Evolutionary conservation across 768 basidiomycete genomes (phyloP), one percentile per base, ranked within the genome.

Genomic region (Vishniacozyma victoriae): DNA sequence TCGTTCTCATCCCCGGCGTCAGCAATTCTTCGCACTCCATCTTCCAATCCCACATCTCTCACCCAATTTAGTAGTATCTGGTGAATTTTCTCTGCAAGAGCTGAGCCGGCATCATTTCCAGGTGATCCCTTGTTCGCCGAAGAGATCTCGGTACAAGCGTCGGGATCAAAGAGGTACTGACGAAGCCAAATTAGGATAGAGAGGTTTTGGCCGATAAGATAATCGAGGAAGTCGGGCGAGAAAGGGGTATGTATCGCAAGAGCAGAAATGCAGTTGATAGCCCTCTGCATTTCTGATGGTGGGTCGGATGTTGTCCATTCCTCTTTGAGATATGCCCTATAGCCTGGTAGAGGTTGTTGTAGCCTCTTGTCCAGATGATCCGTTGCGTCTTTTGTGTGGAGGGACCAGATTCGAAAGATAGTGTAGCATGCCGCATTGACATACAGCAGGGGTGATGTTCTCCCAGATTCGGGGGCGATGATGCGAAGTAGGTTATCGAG

Each of bases 171-270:
- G n/a, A n/a, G n/a, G n/a, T n/a, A n/a, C n/a, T n/a, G n/a, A n/a
- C n/a, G n/a, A n/a, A n/a, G n/a, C n/a, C n/a, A n/a, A n/a, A n/a
- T n/a, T 5, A 93, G 69, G 0, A 79, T 70, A 0, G 83, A 72
- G 0, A 85, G 56, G 26, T 92, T 79, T 0, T 87, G 86, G 1
- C 83, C 82, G 7, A 90, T 65, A 5, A 89, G 60, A 16, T 74
- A 67, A 0, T 81, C 76, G 33, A 87, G 77, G 35, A 87, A 76
- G 2, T 73, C 68, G 0, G 87, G 85, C 3, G 86, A 84, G 4
- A 88, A 87, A 54, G 92, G 87, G 4, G 82, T 80, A 56, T 90
- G 86, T 4, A 56, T 12, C 14, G 41, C 27, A 25, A 29, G 36
- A 41, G 82, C 77, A 33, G 29, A 9, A n/a, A 33, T 9, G 29